These are phyloP conservation scores for Perkinsus marinus DNA, from an alignment of 169 alveolate genomes.

Conservation along the genomic window DNA sequence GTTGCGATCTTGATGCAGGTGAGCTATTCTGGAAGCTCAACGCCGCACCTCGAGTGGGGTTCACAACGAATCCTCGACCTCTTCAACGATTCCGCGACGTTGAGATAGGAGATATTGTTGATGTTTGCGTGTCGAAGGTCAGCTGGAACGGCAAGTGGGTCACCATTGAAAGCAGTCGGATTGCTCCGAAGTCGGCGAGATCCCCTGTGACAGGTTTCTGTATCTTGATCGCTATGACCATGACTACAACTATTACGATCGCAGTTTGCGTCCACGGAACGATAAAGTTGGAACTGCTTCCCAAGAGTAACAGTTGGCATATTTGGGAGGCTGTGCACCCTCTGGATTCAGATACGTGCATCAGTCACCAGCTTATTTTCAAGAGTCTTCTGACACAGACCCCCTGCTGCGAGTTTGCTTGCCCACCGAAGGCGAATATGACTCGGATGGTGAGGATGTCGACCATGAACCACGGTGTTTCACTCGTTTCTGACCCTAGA, in stretches of 20 bases:
- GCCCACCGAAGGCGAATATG: background rate
- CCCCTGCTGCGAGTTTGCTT: background rate
- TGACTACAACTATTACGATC: background rate
- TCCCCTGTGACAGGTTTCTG: background rate
- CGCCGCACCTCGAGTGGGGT: background rate
- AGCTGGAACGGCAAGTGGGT: background rate
- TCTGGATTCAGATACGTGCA: background rate
- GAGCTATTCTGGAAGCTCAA: background rate
- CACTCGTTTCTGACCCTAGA: background rate
- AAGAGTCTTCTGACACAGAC: background rate
- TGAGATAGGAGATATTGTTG: background rate
- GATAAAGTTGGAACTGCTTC: background rate
- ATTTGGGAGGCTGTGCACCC: background rate
- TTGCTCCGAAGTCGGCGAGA: too few species aligned
- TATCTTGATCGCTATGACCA: background rate
- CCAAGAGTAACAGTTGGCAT: background rate
- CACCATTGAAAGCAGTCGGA: background rate
- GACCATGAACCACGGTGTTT: background rate
- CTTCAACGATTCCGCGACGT: background rate
- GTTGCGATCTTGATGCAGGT: background rate
- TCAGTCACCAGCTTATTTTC: background rate
- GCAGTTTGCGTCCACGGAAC: background rate
- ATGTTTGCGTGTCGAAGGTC: background rate
- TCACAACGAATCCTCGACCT: background rate
- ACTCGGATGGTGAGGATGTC: background rate